Conservation (phyloP, 306 rosid species). For the Pachyrhizus erosus region DNA sequence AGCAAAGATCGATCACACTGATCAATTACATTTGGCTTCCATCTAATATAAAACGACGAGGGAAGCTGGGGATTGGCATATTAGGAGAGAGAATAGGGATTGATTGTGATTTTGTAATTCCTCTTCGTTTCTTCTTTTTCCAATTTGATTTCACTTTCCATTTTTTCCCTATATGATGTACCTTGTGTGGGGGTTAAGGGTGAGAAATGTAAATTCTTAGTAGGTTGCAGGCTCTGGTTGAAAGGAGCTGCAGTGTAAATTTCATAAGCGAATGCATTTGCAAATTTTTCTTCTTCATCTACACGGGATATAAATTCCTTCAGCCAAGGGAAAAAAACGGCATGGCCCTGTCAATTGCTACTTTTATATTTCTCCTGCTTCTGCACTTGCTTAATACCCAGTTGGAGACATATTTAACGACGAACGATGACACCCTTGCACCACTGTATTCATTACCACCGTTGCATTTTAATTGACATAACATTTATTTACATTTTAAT, state of each 20-base stretch:
- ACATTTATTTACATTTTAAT: not conserved
- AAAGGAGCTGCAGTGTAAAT: slow-evolving; percentile 80
- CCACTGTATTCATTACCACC: not conserved
- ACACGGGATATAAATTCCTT: slow-evolving; percentile 46
- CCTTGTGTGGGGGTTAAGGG: slow-evolving; percentile 86
- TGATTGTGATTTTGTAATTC: slow-evolving; percentile 65
- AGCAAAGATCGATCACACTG: slow-evolving; percentile 49
- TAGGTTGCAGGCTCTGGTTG: slow-evolving; percentile 72
- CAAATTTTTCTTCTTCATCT: slow-evolving; percentile 49
- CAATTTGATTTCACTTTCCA: slow-evolving; percentile 62
- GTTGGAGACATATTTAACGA: not conserved
- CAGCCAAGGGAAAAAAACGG: slow-evolving; percentile 36
- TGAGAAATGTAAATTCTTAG: slow-evolving; percentile 89
- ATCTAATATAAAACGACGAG: slow-evolving; percentile 54
- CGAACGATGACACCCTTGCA: not conserved
- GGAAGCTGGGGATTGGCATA: slow-evolving; percentile 65
- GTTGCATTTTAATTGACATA: not conserved
- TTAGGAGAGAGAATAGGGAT: slow-evolving; percentile 72
- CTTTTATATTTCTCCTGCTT: not conserved
- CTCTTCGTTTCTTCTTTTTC: slow-evolving; percentile 35
- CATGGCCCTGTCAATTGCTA: slow-evolving; percentile 26
- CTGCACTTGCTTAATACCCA: not conserved
- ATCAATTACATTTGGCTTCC: slow-evolving; percentile 67
- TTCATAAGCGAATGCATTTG: slow-evolving; percentile 67
- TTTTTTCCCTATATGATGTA: slow-evolving; percentile 74